Evolutionary conservation across 176 grass and related monocot species (phyloP).

Genomic region (Pontederia crassipes): DNA sequence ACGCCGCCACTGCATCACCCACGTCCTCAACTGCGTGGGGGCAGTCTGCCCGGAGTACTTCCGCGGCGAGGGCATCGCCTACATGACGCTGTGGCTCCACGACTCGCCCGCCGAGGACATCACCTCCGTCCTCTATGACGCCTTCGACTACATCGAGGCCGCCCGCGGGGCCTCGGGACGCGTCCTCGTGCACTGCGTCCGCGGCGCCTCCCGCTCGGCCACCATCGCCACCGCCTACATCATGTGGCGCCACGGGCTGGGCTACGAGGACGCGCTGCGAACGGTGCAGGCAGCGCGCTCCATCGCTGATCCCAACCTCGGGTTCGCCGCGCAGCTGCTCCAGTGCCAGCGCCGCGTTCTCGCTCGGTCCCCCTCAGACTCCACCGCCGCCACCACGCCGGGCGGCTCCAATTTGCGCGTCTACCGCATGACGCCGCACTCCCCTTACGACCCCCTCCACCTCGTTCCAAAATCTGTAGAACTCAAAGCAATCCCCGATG

Average conservation of each 20-base stretch:
- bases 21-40: conserved; percentile 47
- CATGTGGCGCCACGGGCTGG: conserved; percentile 38
- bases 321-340: conserved; percentile 42
- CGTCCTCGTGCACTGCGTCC: conserved; percentile 37
- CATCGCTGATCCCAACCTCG: conserved; percentile 36
- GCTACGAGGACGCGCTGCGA: conserved; percentile 35
- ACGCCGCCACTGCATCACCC: conserved; percentile 36
- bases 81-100: conserved; percentile 42
- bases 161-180: conserved; percentile 26
- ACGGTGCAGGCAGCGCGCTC: conserved; percentile 26
- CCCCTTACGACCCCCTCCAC: conserved; percentile 33
- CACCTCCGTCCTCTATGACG: conserved; percentile 36
- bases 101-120: conserved; percentile 46
- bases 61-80: conserved; percentile 27
- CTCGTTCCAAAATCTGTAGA: conserved; percentile 34
- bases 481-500: background rate
- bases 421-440: conserved; percentile 38
- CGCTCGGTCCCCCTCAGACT: conserved; percentile 21
- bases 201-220: conserved; percentile 35
- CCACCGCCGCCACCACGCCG: background rate
- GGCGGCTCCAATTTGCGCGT: background rate
- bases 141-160: conserved; percentile 41
- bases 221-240: conserved; percentile 40
- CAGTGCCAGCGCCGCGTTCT: conserved; percentile 25
- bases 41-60: conserved; percentile 34